Evolutionary conservation across 1,139 yeast genomes (phyloP).

Genomic region (Diutina siamensis): DNA sequence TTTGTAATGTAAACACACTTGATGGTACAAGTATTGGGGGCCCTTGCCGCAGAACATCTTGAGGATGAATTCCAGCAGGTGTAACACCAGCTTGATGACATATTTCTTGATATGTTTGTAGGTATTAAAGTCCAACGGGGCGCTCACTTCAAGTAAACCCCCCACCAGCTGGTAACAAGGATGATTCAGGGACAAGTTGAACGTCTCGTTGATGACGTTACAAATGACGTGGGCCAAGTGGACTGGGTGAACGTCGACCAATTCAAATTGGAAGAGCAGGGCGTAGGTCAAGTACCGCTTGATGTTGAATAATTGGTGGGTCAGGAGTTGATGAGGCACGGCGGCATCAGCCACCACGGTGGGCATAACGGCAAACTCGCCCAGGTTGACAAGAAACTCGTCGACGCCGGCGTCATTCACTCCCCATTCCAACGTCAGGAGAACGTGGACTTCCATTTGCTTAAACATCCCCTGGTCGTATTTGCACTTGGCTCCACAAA

Average conservation of each 20-base stretch:
- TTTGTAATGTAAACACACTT: slow-evolving; percentile 3
- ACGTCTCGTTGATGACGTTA: slow-evolving; percentile 26
- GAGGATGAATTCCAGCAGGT: slow-evolving; percentile 3
- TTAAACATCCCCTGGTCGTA: slow-evolving; percentile 54
- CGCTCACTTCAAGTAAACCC: background rate
- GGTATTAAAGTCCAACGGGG: slow-evolving; percentile 1
- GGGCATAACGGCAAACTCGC: slow-evolving; percentile 20
- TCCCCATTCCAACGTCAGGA: slow-evolving; percentile 52
- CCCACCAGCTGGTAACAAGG: slow-evolving; percentile 1
- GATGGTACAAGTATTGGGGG: slow-evolving; percentile 4
- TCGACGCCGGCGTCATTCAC: slow-evolving; percentile 47
- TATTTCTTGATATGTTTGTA: background rate
- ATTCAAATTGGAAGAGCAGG: slow-evolving; percentile 25
- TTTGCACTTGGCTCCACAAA: slow-evolving; percentile 46
- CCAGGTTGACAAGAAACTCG: slow-evolving; percentile 29
- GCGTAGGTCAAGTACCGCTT: slow-evolving; percentile 28
- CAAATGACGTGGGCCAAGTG: slow-evolving; percentile 25
- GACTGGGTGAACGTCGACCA: slow-evolving; percentile 22
- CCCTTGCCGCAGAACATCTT: slow-evolving; percentile 1
- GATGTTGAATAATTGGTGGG: slow-evolving; percentile 23
- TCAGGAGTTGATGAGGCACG: background rate
- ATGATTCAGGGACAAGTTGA: slow-evolving; percentile 7
- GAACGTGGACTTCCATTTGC: slow-evolving; percentile 41
- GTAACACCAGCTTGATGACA: slow-evolving; percentile 1
- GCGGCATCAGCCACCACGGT: background rate